Conservation (phyloP, 805 yeast species). For the Aciculoconidium aculeatum region DNA sequence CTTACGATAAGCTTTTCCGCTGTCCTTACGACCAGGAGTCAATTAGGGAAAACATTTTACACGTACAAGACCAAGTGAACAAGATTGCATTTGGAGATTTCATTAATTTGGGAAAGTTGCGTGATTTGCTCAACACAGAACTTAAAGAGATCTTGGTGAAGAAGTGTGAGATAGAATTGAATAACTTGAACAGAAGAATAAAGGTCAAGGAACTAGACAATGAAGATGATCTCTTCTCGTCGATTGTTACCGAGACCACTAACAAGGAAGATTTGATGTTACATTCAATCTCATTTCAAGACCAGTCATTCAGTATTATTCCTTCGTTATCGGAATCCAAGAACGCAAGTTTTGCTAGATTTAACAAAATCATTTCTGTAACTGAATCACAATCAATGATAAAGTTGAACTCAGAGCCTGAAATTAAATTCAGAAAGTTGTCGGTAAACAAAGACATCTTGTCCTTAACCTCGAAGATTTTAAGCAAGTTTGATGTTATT, state of each 20-base stretch:
- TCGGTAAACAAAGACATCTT: not conserved
- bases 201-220: not conserved
- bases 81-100: conserved; percentile 13
- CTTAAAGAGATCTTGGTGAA: conserved; percentile 14
- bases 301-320: conserved; percentile 27
- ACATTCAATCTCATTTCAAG: conserved; percentile 34
- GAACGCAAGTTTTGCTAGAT: conserved; percentile 15
- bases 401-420: conserved; percentile 1
- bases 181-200: conserved; percentile 1
- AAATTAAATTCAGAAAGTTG: not conserved
- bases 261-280: too few relatives aligned
- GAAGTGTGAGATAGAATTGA: conserved; percentile 15
- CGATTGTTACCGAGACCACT: not conserved
- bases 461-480: conserved; percentile 1
- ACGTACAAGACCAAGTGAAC: conserved; percentile 12
- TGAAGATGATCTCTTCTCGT: not conserved
- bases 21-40: conserved; percentile 11
- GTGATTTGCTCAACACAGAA: conserved; percentile 19
- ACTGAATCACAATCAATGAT: conserved; percentile 15
- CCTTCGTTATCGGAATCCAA: conserved; percentile 41
- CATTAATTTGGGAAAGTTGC: conserved; percentile 14
- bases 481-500: conserved; percentile 24
- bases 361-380: conserved; percentile 13
- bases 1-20: conserved; percentile 11
- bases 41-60: conserved; percentile 9